phyloP scores from a whole-genome alignment of 139 green algal genomes.

The Gonium pectorale region DNA sequence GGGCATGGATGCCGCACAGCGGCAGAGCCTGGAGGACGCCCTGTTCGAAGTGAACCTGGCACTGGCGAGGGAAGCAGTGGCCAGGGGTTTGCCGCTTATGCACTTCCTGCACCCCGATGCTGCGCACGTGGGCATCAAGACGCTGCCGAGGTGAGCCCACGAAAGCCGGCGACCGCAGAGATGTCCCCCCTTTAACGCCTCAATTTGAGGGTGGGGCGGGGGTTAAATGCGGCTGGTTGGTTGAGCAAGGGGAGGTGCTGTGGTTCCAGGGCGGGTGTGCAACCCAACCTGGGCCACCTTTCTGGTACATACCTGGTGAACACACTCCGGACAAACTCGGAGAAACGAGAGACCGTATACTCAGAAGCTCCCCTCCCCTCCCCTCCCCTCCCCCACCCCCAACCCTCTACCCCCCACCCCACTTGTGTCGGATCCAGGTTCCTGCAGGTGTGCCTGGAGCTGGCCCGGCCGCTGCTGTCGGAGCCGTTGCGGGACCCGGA shows the following conservation, averaged over 20 bases:
- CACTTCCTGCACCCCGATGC: constrained; percentile 34
- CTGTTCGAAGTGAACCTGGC: constrained; percentile 42
- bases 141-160: constrained; percentile 35
- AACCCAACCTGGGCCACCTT: too few species aligned
- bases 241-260: too few species aligned
- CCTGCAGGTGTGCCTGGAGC: constrained; percentile 38
- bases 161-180: too few species aligned
- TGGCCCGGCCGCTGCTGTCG: constrained; percentile 17
- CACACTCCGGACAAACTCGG: too few species aligned
- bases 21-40: constrained; percentile 33
- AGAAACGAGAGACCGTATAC: background rate
- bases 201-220: too few species aligned
- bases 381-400: background rate
- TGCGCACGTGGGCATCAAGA: background rate
- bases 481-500: constrained; percentile 14
- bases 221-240: too few species aligned
- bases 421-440: too few species aligned
- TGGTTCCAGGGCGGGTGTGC: too few species aligned
- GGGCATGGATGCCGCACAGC: constrained; percentile 9
- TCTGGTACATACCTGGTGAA: too few species aligned
- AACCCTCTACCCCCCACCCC: too few species aligned
- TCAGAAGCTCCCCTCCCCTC: background rate
- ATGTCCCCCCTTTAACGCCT: too few species aligned
- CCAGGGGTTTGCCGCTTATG: constrained; percentile 21
- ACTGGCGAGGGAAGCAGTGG: constrained; percentile 20